Evolutionary conservation across 2,329 filamentous ascomycete species (phyloP).

Genomic region (Fusarium algeriense): DNA sequence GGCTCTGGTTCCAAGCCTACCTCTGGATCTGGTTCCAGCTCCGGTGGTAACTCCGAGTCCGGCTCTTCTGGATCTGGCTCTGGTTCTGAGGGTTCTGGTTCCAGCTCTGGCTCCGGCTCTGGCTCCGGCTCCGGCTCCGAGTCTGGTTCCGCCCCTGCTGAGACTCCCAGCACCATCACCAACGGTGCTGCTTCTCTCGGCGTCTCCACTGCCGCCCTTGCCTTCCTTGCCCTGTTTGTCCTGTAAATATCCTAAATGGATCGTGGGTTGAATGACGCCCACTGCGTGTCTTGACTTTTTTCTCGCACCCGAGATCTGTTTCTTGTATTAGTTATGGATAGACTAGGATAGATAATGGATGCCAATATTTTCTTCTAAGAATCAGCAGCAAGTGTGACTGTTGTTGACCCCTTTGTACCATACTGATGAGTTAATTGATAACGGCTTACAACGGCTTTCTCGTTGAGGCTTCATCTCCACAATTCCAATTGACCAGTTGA

Average conservation of each 20-base stretch:
- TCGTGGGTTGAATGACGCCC: slow-evolving; percentile 42
- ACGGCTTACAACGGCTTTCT: neutral
- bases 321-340: slow-evolving; percentile 46
- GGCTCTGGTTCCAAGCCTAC: slow-evolving; percentile 11
- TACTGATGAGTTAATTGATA: no score
- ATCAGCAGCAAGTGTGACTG: neutral
- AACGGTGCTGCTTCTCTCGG: slow-evolving; percentile 37
- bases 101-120: slow-evolving; percentile 32
- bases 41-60: neutral
- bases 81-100: slow-evolving; percentile 23
- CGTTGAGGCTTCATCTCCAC: neutral
- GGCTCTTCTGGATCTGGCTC: slow-evolving; percentile 28
- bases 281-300: slow-evolving; percentile 43
- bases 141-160: slow-evolving; percentile 27
- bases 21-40: neutral
- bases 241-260: slow-evolving; percentile 45
- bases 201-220: slow-evolving; percentile 36
- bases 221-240: slow-evolving; percentile 42
- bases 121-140: slow-evolving; percentile 26
- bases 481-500: neutral
- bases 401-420: neutral
- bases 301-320: slow-evolving; percentile 47
- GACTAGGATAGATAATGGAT: slow-evolving; percentile 48
- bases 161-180: slow-evolving; percentile 32
- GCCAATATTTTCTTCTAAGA: slow-evolving; percentile 27